These are phyloP conservation scores for Schwanniomyces occidentalis DNA, from an alignment of 805 yeast genomes.

Conservation along the genomic window DNA sequence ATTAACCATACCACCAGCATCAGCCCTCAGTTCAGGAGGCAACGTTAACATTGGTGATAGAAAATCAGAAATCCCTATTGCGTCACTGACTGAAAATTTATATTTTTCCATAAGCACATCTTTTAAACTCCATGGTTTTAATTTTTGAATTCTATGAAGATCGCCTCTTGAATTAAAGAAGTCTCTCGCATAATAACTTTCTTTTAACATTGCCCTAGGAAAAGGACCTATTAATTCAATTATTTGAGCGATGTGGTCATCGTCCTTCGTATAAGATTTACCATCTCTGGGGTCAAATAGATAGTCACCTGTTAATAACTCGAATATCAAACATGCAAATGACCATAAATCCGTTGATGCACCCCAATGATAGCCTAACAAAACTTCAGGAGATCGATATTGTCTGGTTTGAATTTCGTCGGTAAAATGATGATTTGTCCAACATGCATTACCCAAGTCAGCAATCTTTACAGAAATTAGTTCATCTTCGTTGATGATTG, in stretches of 20 bases:
- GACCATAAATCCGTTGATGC: slow-evolving; percentile 96
- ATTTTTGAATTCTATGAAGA: slow-evolving; percentile 71
- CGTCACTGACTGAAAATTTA: slow-evolving; percentile 65
- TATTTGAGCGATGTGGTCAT: slow-evolving; percentile 95
- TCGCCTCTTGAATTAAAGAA: slow-evolving; percentile 69
- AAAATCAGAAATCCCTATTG: slow-evolving; percentile 73
- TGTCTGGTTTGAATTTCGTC: slow-evolving; percentile 71
- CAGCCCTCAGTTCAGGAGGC: slow-evolving; percentile 82
- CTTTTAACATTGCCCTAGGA: slow-evolving; percentile 58
- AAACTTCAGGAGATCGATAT: slow-evolving; percentile 64
- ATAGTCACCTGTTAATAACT: slow-evolving; percentile 90
- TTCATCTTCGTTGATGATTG: slow-evolving; percentile 44
- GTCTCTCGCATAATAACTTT: slow-evolving; percentile 61
- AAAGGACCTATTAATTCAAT: slow-evolving; percentile 76
- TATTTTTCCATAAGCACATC: slow-evolving; percentile 86
- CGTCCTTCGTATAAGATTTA: slow-evolving; percentile 78
- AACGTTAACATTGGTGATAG: slow-evolving; percentile 78
- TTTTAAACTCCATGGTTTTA: slow-evolving; percentile 86
- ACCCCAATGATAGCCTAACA: slow-evolving; percentile 86
- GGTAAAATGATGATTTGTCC: slow-evolving; percentile 61
- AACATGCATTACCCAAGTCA: slow-evolving; percentile 71
- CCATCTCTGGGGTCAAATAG: slow-evolving; percentile 88
- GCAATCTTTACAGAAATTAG: slow-evolving; percentile 67
- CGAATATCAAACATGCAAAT: slow-evolving; percentile 88
- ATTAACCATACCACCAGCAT: slow-evolving; percentile 93